Percentiles rank a stretch among this genome's conserved stretches.
Conservation (phyloP, 805 yeast genomes). For the Yarrowia hollandica region DNA sequence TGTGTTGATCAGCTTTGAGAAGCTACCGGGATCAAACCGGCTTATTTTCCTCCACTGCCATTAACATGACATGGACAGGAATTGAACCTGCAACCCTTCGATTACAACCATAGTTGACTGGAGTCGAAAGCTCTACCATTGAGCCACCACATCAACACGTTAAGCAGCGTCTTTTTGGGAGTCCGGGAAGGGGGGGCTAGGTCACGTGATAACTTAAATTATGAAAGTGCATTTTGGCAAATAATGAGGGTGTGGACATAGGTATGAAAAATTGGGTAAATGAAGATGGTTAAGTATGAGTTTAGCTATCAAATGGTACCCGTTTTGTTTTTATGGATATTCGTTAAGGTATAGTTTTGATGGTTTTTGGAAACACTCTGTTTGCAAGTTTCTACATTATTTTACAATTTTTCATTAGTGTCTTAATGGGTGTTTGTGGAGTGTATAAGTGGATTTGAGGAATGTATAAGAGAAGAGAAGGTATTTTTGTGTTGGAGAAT, state of each 20-base stretch:
- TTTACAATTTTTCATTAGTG: too few relatives aligned
- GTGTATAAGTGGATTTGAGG: too few relatives aligned
- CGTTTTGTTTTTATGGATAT: background rate
- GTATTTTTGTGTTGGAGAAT: too few relatives aligned
- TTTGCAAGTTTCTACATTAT: background rate
- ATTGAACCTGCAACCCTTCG: slow-evolving; percentile 87
- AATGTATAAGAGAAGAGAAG: too few relatives aligned
- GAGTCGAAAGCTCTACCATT: slow-evolving; percentile 80
- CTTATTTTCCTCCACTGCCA: slow-evolving; percentile 27
- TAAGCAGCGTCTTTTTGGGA: background rate
- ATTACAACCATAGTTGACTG: slow-evolving; percentile 52
- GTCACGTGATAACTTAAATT: background rate
- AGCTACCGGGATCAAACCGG: slow-evolving; percentile 28
- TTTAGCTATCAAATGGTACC: background rate
- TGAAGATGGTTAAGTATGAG: background rate
- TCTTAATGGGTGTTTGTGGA: too few relatives aligned
- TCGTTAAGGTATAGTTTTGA: background rate
- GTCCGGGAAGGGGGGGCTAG: too few relatives aligned
- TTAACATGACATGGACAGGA: slow-evolving; percentile 57
- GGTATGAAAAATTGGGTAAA: too few relatives aligned
- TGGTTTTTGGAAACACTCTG: background rate
- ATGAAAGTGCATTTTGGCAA: background rate
- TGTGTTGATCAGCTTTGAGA: slow-evolving; percentile 28
- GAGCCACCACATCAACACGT: slow-evolving; percentile 54
- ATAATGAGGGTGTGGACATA: background rate